Percentiles rank a stretch among this genome's conserved stretches.
Conservation (phyloP, 257 asterid genomes). For the Przewalskia tangutica region DNA sequence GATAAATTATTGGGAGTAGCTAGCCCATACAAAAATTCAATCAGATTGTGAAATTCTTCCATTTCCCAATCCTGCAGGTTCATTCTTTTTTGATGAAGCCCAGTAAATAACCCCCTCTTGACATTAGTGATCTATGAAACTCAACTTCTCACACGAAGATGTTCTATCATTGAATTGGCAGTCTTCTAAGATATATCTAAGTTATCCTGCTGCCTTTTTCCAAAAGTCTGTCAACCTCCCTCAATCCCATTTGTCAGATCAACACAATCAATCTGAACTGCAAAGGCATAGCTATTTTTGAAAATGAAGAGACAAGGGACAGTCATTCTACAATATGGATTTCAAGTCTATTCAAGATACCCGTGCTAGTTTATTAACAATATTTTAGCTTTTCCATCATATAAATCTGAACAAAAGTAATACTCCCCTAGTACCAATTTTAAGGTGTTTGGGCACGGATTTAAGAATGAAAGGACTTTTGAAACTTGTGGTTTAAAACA, state of each 20-base stretch:
- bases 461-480: too few species aligned
- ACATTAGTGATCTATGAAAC: neutral
- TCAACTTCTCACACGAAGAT: neutral
- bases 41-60: too few species aligned
- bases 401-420: neutral
- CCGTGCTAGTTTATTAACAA: neutral
- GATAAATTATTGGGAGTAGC: too few species aligned
- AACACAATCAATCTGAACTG: neutral
- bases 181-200: neutral
- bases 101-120: too few species aligned
- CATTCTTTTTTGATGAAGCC: too few species aligned
- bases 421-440: too few species aligned
- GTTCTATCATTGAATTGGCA: neutral
- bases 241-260: neutral
- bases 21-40: too few species aligned
- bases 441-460: too few species aligned
- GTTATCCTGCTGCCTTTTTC: neutral
- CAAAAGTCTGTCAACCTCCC: neutral
- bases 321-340: neutral
- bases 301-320: neutral
- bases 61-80: too few species aligned
- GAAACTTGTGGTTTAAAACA: too few species aligned
- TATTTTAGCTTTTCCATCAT: neutral
- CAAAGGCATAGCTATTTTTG: neutral
- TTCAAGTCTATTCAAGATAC: neutral